Conservation (phyloP, 179 eudicot genomes). For the Patellifolia procumbens region DNA sequence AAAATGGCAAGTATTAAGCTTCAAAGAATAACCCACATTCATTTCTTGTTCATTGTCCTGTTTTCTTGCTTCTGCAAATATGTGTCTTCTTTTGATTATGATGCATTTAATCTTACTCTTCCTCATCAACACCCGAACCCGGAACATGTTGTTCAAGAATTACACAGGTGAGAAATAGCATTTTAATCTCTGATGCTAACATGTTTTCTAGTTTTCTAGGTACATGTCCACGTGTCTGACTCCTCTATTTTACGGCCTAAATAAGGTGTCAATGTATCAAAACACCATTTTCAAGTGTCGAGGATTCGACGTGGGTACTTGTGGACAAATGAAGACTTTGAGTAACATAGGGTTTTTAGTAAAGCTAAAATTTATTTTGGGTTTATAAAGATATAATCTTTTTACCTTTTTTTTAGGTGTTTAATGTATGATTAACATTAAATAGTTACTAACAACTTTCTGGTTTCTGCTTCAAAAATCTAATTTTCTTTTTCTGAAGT, state of each 20-base stretch:
- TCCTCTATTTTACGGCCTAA: no score
- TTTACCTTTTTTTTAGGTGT: neutral
- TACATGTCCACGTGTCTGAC: no score
- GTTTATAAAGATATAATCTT: neutral
- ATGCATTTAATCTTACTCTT: slow-evolving; percentile 59
- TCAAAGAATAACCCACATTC: slow-evolving; percentile 35
- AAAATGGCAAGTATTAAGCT: slow-evolving; percentile 22
- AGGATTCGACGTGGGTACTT: no score
- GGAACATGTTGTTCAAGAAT: slow-evolving; percentile 63
- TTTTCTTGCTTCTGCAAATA: neutral
- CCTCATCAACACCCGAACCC: slow-evolving; percentile 75
- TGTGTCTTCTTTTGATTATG: slow-evolving; percentile 27
- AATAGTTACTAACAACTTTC: neutral
- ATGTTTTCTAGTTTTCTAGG: neutral
- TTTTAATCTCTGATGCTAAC: neutral
- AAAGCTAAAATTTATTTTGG: no score
- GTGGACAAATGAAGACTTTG: no score
- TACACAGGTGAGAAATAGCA: slow-evolving; percentile 62
- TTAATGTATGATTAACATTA: neutral
- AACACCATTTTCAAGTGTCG: no score
- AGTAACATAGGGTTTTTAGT: no score
- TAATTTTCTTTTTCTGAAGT: neutral
- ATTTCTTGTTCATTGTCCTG: slow-evolving; percentile 29
- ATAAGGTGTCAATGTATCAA: no score
- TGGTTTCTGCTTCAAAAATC: neutral